Conservation (phyloP, 352 stramenopile species). For the Peronospora destructor region DNA sequence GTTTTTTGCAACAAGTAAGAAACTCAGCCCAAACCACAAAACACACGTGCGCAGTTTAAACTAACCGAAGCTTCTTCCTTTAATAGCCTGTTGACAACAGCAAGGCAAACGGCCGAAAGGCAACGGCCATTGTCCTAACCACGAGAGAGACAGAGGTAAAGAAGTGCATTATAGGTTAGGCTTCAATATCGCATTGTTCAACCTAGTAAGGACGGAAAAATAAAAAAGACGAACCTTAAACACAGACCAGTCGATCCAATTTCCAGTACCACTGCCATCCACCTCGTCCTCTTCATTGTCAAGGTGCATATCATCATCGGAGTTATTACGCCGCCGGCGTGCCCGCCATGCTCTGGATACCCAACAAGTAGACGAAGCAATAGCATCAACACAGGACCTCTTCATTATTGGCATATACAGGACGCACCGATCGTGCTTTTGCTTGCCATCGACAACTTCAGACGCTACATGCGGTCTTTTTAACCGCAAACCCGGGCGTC, state of each 20-base stretch:
- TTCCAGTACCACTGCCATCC: conserved; percentile 18
- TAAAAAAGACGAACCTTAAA: conserved; percentile 31
- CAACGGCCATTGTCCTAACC: conserved; percentile 22
- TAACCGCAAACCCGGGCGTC: conserved; percentile 18
- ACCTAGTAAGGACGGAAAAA: not conserved
- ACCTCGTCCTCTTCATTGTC: conserved; percentile 33
- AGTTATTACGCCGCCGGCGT: conserved; percentile 44
- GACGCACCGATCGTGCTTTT: conserved; percentile 54
- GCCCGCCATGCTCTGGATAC: conserved; percentile 54
- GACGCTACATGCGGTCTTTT: conserved; percentile 17
- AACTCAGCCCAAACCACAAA: not conserved
- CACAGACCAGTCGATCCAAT: conserved; percentile 71
- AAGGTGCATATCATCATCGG: conserved; percentile 40
- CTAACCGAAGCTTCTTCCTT: conserved; percentile 69
- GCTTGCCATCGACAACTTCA: conserved; percentile 29
- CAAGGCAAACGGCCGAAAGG: conserved; percentile 53
- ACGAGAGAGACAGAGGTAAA: conserved; percentile 1
- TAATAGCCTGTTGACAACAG: conserved; percentile 53
- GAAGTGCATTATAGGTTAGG: not conserved
- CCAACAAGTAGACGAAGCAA: not conserved
- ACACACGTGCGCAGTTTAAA: conserved; percentile 1
- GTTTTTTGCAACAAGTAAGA: conserved; percentile 12
- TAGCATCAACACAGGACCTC: not conserved
- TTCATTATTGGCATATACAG: not conserved
- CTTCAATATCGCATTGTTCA: not conserved